Evolutionary conservation across 129 eudicot species (phyloP).

Genomic region (Glebionis coronaria): DNA sequence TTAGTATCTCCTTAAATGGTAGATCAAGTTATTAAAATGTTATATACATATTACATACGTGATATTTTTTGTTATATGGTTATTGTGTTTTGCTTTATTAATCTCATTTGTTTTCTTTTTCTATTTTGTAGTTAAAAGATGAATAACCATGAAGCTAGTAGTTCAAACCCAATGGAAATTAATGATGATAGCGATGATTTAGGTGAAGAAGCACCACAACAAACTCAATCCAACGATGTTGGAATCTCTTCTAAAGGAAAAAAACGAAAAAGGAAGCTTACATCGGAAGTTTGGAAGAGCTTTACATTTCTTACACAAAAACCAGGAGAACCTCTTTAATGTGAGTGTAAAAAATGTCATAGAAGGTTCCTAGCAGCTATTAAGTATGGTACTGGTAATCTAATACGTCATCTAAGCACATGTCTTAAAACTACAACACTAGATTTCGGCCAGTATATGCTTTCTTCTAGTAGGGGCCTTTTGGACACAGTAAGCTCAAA

Average conservation of each 20-base stretch:
- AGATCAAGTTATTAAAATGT: too few relatives aligned
- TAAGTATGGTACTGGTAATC: neutral
- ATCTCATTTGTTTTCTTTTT: too few relatives aligned
- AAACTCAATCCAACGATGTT: neutral
- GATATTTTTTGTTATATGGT: too few relatives aligned
- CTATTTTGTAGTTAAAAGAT: too few relatives aligned
- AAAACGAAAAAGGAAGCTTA: neutral
- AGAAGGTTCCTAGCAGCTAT: neutral
- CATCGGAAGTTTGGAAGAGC: constrained; percentile 5
- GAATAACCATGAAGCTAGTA: neutral
- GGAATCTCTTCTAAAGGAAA: neutral
- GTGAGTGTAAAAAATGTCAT: constrained; percentile 7
- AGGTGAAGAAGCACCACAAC: neutral
- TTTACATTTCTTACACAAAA: neutral
- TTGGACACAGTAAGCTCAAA: neutral
- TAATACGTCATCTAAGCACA: neutral
- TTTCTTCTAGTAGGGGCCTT: neutral
- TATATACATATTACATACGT: too few relatives aligned
- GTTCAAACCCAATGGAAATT: neutral
- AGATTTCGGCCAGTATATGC: neutral
- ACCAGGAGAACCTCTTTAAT: neutral
- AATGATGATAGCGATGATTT: neutral
- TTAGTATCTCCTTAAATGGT: too few relatives aligned
- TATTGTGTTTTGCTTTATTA: too few relatives aligned
- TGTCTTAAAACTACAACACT: neutral